A percentile compares a stretch with the other conserved stretches of the same genome.
Conservation (phyloP, 129 eudicot genomes). For the Arctium minus region DNA sequence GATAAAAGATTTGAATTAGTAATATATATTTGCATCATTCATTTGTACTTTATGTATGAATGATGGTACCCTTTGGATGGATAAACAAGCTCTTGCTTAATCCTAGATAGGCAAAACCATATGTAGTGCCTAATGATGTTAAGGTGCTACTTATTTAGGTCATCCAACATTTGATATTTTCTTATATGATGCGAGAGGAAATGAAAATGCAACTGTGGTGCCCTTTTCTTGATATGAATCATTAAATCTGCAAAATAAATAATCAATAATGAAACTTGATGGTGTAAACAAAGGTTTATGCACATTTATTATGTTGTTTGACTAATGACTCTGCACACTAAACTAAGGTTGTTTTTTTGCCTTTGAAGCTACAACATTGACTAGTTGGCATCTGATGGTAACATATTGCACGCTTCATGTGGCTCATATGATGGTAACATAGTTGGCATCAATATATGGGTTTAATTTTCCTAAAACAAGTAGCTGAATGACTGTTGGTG, state of each 20-base stretch:
- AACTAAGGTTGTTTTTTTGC: background rate
- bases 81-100: background rate
- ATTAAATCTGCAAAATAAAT: background rate
- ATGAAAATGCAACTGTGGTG: background rate
- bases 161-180: background rate
- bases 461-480: no score
- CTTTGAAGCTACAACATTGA: slow-evolving; percentile 36
- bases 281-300: slow-evolving; percentile 10
- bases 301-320: background rate
- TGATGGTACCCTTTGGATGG: background rate
- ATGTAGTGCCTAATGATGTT: background rate
- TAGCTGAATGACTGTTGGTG: no score
- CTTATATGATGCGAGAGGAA: background rate
- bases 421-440: slow-evolving; percentile 94
- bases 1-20: background rate
- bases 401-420: slow-evolving; percentile 2
- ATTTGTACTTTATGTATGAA: background rate
- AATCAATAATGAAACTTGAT: background rate
- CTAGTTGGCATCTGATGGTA: no score
- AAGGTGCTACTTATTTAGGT: background rate
- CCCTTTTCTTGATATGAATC: no score
- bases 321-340: background rate
- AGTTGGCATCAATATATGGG: background rate
- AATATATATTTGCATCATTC: background rate
- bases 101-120: background rate